Evolutionary conservation across 345 rosid genomes (phyloP), one percentile per base, ranked within the genome.

Genomic region (Rubroshorea leprosula): DNA sequence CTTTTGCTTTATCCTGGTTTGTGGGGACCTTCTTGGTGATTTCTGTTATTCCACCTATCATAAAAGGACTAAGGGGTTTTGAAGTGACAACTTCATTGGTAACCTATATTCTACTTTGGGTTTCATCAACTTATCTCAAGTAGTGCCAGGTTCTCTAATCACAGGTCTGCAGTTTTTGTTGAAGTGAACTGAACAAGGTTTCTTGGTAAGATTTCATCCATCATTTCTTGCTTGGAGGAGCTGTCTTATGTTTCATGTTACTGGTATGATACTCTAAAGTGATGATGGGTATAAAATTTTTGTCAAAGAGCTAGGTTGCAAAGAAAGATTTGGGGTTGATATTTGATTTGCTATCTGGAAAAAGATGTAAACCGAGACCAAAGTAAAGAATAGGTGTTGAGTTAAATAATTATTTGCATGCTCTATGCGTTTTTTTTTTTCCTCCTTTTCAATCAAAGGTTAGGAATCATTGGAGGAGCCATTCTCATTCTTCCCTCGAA

Each of bases 21-120:
- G 38, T 93, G 51, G 99, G 82, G 56, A 93, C 99, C 29, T 89
- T 87, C 90, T 85, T 93, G 78, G 87, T 89, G 99, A 96, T 89
- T 29, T 72, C 94, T 59, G 80, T 82, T 65, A 67, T 89, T 62
- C 99, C 99, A 5, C 93, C 97, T 15, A 61, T 93, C 63, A 74
- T 87, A 56, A 93, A 78, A 78, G 99, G 96, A 55, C 65, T 68
- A 14, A 79, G 97, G 74, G 76, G 85, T 70, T 93, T 93, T 49
- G 96, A 89, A 75, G 91, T 85, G 64, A 82, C 79, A 38, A 83
- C 96, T 22, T 85, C 99, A 45, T 58, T 93, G 76, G 66, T 91
- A 64, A 80, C 84, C 70, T 88, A 91, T 47, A 35, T 81, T 67
- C 81, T 88, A 15, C 96, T 91, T 47, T 91, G 98, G 96, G 71